Conservation (phyloP, 768 basidiomycete genomes). For the Lepiota venenata region DNA sequence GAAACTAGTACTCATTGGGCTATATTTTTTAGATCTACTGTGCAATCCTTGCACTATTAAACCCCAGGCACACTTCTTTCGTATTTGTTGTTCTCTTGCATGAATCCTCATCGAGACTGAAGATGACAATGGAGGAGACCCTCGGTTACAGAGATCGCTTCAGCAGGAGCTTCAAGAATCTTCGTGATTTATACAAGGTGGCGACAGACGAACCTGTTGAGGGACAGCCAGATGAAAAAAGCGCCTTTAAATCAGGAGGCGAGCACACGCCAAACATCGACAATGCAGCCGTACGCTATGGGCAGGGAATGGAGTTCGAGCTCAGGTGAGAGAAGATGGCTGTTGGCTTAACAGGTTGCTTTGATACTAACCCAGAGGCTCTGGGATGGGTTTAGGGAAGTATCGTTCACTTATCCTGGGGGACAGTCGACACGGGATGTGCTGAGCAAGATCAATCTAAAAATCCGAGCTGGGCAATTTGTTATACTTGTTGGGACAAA, state of each 20-base stretch:
- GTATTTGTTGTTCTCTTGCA: constrained; percentile 38
- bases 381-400: constrained; percentile 31
- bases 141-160: constrained; percentile 18
- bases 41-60: constrained; percentile 26
- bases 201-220: constrained; percentile 26
- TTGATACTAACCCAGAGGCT: background rate
- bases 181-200: constrained; percentile 30
- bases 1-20: background rate
- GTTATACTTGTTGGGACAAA: constrained; percentile 58
- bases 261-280: no score
- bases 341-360: no score
- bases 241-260: background rate
- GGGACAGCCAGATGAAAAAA: constrained; percentile 4
- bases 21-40: constrained; percentile 29
- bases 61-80: constrained; percentile 32
- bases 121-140: constrained; percentile 20
- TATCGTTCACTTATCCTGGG: constrained; percentile 52
- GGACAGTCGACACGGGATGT: constrained; percentile 30
- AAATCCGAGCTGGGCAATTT: constrained; percentile 42
- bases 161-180: constrained; percentile 20
- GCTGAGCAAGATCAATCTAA: constrained; percentile 37
- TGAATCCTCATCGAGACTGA: constrained; percentile 28
- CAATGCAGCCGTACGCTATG: background rate
- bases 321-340: constrained; percentile 12
- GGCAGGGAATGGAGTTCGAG: constrained; percentile 23